Percentiles rank a stretch among this genome's conserved stretches.
These are phyloP conservation scores for Paspalum notatum DNA, from an alignment of 176 grass and related monocot genomes.

Conservation along the genomic window DNA sequence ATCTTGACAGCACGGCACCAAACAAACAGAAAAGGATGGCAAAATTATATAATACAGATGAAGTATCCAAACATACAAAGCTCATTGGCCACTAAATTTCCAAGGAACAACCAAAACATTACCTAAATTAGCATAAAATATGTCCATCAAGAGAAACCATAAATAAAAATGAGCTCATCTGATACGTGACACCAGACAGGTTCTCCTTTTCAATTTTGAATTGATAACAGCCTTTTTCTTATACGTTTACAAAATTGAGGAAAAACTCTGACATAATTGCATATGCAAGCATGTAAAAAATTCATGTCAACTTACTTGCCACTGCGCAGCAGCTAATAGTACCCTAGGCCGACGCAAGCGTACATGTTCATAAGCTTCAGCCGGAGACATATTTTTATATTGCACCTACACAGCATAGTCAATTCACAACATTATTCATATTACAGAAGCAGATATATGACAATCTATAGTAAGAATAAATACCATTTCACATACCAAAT, in stretches of 20 bases:
- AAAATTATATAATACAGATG: neutral
- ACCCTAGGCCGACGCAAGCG: constrained; percentile 79
- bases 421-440: neutral
- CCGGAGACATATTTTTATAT: constrained; percentile 83
- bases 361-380: constrained; percentile 81
- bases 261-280: neutral
- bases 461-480: constrained; percentile 12
- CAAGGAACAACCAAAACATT: neutral
- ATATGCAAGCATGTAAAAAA: neutral
- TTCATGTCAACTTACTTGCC: constrained; percentile 56
- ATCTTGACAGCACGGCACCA: neutral
- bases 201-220: neutral
- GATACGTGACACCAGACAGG: neutral
- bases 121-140: constrained; percentile 21
- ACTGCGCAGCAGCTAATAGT: constrained; percentile 77
- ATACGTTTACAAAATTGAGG: neutral
- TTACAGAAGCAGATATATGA: neutral
- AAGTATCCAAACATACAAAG: neutral
- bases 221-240: neutral
- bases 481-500: constrained; percentile 57
- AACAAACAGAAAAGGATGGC: neutral
- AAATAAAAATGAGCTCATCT: constrained; percentile 5
- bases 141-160: neutral
- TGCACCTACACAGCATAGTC: constrained; percentile 61
- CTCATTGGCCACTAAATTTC: neutral